Conservation (phyloP, 2,329 filamentous ascomycete species). For the Diaporthe aspalathi region DNA sequence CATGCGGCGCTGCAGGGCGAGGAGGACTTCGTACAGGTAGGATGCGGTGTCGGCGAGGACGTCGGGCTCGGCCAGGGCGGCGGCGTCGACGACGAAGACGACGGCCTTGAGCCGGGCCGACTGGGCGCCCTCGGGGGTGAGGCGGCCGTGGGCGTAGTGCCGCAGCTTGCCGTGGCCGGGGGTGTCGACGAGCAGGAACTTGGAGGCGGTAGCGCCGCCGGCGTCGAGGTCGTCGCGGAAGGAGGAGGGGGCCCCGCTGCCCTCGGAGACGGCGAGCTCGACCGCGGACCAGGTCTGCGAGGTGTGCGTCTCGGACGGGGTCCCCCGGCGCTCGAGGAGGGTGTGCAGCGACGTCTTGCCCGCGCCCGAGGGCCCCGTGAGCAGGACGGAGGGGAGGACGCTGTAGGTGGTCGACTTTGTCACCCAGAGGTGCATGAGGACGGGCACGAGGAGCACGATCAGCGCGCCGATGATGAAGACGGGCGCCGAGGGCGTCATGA, state of each 20-base stretch:
- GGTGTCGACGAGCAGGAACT: conserved; percentile 85
- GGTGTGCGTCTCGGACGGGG: conserved; percentile 63
- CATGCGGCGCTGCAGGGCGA: conserved; percentile 79
- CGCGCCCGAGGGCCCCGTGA: conserved; percentile 82
- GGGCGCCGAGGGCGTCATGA: conserved; percentile 69
- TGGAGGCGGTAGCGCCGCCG: conserved; percentile 67
- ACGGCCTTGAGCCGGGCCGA: conserved; percentile 72
- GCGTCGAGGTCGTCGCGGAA: conserved; percentile 68
- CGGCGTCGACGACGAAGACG: conserved; percentile 90
- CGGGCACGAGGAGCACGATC: conserved; percentile 77
- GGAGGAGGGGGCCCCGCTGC: conserved; percentile 52
- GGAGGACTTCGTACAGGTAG: conserved; percentile 91
- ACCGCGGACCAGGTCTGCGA: conserved; percentile 62
- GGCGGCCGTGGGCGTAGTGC: conserved; percentile 68
- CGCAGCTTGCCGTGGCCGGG: conserved; percentile 97
- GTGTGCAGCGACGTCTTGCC: conserved; percentile 93
- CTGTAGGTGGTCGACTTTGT: conserved; percentile 75
- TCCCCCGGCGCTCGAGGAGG: conserved; percentile 69
- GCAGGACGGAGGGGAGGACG: conserved; percentile 79
- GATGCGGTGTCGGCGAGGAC: conserved; percentile 78
- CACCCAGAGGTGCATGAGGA: conserved; percentile 82
- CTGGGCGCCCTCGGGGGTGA: conserved; percentile 51
- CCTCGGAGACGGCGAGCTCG: conserved; percentile 66
- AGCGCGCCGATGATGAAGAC: conserved; percentile 76
- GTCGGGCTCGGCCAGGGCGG: conserved; percentile 69